Evolutionary conservation across 2,329 filamentous ascomycete species (phyloP), one percentile per base, ranked within the genome.

Genomic region (Colletotrichum higginsianum): DNA sequence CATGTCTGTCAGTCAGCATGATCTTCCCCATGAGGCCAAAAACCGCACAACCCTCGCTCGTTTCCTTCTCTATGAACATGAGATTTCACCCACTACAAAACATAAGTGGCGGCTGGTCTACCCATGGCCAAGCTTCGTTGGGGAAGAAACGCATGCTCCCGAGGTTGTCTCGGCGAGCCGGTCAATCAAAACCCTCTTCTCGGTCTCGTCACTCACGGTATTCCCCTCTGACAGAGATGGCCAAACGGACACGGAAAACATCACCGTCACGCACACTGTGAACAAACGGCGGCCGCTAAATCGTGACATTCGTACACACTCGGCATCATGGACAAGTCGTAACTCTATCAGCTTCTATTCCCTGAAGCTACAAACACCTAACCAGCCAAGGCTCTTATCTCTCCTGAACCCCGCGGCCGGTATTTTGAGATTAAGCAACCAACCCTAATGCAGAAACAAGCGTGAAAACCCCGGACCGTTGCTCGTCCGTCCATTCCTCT

Each of bases 311-410:
- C 58, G 47, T 61, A 63, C 47, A 63, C 47, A 52, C 35, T 53
- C 30, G 38, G 61, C 61, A 46, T 55, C 58, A 15, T 65, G 64
- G 64, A 68, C 52, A 50, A 21, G 53, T 52, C 49, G 50, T 65
- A 61, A 71, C 66, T 74, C 73, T 74, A 70, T 68, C 46, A 63
- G 71, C 71, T 67, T 74, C 71, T 72, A 74, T 74, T 74, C 71
- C 73, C 64, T 71, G 73, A 73, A 74, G 71, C 73, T 74, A 74
- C 71, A 52, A 71, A 71, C 71, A 72, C 67, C 68, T 63, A 73
- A 57, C 71, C 70, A 70, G 67, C 70, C 66, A 71, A 55, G 66
- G 44, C 56, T 56, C 70, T 50, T 40, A 65, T 61, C 55, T 66
- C 63, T 46, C 21, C 47, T 60, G 61, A 73, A 68, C 70, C 61